Evolutionary conservation across 306 rosid species (phyloP), one percentile per base, ranked within the genome.

Genomic region (Amphicarpaea edgeworthii): DNA sequence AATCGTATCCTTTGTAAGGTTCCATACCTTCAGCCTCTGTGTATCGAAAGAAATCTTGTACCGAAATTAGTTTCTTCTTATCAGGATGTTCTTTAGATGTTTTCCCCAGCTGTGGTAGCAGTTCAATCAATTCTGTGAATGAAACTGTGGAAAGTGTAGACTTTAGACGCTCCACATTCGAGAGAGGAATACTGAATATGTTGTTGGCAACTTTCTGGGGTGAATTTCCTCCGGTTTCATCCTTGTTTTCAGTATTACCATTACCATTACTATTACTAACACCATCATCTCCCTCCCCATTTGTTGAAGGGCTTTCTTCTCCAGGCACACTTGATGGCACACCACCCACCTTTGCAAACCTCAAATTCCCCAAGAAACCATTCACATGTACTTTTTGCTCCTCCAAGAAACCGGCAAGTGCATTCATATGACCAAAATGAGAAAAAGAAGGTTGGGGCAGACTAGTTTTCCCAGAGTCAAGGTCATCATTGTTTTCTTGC

Each of bases 1-100:
- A 57, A 23, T 59, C 7, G 67, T 16, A 53, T 12, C 73, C 63
- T 21, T 55, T 77, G 57, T 50, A 46, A 73, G 59, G 76, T 62
- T 58, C 11, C 86, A 58, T 85, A 96, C 99, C 99, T 96, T 96
- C 99, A n/a, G 98, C 75, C 79, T 93, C 98, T 23, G 99, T 87
- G 90, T 96, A 96, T 87, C 97, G 89, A 83, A 96, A 96, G 87
- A 96, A 96, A 88, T 93, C 99, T 75, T 96, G 97, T 58, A 96
- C 99, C 8, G 96, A 96, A 78, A 90, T 64, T 17, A 96, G 82
- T 82, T 89, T 93, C 91, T 96, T 96, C 89, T 96, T 96, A 81
- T 96, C 99, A 43, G 99, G 99, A 83, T 96, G 87, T 20, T 92
- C 99, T 87, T 91, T 96, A 26, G 93, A 12, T 67, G 96, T 61